Base-by-base conservation (phyloP, 768 basidiomycete species). In the Amylocystis lapponica region DNA sequence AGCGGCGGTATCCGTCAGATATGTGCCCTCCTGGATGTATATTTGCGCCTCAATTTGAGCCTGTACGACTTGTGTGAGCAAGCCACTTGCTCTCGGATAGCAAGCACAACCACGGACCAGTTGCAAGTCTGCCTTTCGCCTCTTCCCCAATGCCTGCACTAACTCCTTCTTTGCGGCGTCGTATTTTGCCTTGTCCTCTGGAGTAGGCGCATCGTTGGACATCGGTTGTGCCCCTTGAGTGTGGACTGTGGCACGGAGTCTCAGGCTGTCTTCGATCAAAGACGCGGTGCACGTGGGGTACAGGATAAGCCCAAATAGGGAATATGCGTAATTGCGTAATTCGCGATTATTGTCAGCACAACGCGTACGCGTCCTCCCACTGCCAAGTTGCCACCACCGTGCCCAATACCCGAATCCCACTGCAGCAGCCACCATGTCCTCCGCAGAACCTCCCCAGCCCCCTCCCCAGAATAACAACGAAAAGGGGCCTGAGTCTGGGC, bases 41-140 rank as follows among this genome's bases (percentile, higher is more conserved):
- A 92, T 85, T 54, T 86, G 78, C 22, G 78, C 68, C 65, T 92
- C 89, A 45, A 86, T 70, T 53, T 82, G 75, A 17, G 86, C 85
- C 88, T 91, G 47, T 36, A 37, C 10, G n/a, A 25, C 19, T 26
- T 3, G 23, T 32, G 34, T 37, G 37, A 22, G n/a, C 13, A 16
- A n/a, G n/a, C n/a, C n/a, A n/a, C n/a, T n/a, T n/a, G n/a, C 1
- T 16, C 10, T 9, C 11, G 8, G 0, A 32, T 42, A 39, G 37
- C 39, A 20, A 17, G 29, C 3, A n/a, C n/a, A 36, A 9, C 10
- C 19, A 66, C 80, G 17, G 36, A 90, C 88, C 56, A 92, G 67
- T 52, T 86, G 80, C 54, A 83, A 85, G 68, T 92, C 89, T 9
- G 80, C 69, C 4, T 70, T 71, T 9, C 89, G 69, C 58, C 89